Percentiles rank a stretch among this genome's conserved stretches.
phyloP scores from a whole-genome alignment of 805 yeast genomes.

The Millerozyma acaciae region DNA sequence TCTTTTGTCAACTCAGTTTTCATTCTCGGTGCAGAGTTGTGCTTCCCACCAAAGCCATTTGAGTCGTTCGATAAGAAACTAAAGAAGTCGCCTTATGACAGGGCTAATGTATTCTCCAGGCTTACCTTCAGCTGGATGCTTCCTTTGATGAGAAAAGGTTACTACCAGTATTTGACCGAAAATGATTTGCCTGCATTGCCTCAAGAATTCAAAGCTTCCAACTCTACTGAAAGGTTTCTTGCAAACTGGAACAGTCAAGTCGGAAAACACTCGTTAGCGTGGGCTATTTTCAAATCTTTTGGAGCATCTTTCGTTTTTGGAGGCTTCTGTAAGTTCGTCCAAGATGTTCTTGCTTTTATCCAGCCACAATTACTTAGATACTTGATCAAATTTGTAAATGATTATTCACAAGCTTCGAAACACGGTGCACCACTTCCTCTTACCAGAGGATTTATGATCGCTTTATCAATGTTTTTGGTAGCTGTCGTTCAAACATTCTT shows the following conservation, averaged over 20 bases:
- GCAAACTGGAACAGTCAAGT: conserved; percentile 59
- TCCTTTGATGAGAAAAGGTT: conserved; percentile 74
- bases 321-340: conserved; percentile 65
- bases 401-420: conserved; percentile 32
- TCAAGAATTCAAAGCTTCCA: conserved; percentile 51
- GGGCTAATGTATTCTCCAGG: conserved; percentile 68
- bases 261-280: conserved; percentile 47
- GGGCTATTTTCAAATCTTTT: conserved; percentile 66
- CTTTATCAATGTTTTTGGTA: conserved; percentile 67
- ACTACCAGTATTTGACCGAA: conserved; percentile 49
- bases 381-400: conserved; percentile 30
- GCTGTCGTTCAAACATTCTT: conserved; percentile 75
- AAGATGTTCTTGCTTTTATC: conserved; percentile 65
- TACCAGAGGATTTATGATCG: conserved; percentile 72
- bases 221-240: conserved; percentile 48
- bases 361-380: conserved; percentile 30
- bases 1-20: conserved; percentile 37
- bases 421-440: conserved; percentile 52
- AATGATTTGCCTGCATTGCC: conserved; percentile 82
- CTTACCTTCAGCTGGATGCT: conserved; percentile 92
- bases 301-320: conserved; percentile 70
- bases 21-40: conserved; percentile 42
- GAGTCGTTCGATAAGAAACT: conserved; percentile 17
- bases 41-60: conserved; percentile 31
- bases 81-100: conserved; percentile 42